Evolutionary conservation across 2,329 filamentous ascomycete genomes (phyloP).

Genomic region (Mariannaea elegans): DNA sequence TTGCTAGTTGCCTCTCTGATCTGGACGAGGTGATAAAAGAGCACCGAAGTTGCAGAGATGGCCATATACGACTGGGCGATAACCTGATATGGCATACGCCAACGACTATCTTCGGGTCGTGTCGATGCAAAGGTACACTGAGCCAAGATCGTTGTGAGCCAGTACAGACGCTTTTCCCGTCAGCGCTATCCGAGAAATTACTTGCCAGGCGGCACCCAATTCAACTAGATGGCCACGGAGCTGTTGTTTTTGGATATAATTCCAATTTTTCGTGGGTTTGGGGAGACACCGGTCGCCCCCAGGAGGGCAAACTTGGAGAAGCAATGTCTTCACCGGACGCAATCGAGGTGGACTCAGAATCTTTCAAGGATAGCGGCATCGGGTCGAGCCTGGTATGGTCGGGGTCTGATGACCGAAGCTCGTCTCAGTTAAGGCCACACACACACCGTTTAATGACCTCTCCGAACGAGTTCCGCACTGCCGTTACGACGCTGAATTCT

Average conservation of each 20-base stretch:
- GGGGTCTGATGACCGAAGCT: not conserved
- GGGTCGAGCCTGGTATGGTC: not conserved
- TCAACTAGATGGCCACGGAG: not conserved
- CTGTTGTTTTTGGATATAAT: slow-evolving; percentile 6
- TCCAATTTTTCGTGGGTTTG: not conserved
- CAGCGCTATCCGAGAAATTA: not conserved
- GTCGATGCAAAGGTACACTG: not conserved
- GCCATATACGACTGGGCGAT: not conserved
- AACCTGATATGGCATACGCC: slow-evolving; percentile 6
- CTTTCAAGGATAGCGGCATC: not conserved
- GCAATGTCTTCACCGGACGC: not conserved
- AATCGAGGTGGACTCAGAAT: not conserved
- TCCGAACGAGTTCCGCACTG: no score
- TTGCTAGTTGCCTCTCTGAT: slow-evolving; percentile 10
- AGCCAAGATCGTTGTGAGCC: slow-evolving; percentile 8
- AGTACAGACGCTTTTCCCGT: slow-evolving; percentile 3
- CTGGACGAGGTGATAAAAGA: not conserved
- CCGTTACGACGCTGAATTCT: not conserved
- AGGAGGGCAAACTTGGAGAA: not conserved
- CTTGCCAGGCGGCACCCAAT: not conserved
- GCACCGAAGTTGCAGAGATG: not conserved
- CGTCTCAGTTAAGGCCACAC: not conserved
- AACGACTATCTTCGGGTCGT: not conserved
- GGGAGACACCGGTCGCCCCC: not conserved
- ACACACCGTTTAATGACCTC: not conserved